Evolutionary conservation across 495 filamentous ascomycete species (phyloP), one percentile per base, ranked within the genome.

Genomic region (Podospora australis): DNA sequence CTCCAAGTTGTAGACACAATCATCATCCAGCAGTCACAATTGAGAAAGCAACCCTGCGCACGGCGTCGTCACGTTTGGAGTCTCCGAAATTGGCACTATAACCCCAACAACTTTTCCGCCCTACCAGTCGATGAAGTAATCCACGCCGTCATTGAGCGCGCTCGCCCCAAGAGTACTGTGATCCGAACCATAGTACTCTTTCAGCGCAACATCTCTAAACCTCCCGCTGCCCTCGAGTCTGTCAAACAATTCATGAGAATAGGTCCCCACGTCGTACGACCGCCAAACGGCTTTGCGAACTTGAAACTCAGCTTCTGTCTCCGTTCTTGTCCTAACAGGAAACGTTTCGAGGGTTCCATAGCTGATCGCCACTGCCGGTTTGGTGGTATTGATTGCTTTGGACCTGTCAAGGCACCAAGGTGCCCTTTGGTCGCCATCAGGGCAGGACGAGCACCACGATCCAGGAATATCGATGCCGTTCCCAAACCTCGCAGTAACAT

Each of bases 81-180:
- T n/a, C n/a, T n/a, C n/a, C n/a, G n/a, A n/a, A n/a, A n/a, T n/a
- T n/a, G n/a, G n/a, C n/a, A n/a, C n/a, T n/a, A n/a, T n/a, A n/a
- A n/a, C n/a, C n/a, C n/a, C n/a, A 35, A 35, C 13, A 35, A 13
- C 30, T 35, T 16, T 5, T 13, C 7, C 1, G 3, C 5, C 2
- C 26, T 47, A 55, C 52, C 56, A 58, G 29, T 55, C 52, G 9
- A 52, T 32, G 42, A 58, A 58, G 32, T 58, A 58, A 25, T 52
- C 49, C 17, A 58, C 44, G 28, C 56, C 56, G 24, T 58, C 56
- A n/a, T 35, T 50, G n/a, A 58, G 43, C 26, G 52, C 52, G 26
- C 36, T 52, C 24, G 52, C 52, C 1, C 36, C 52, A 3, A 55
- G 52, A 6, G 39, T 38, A 28, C 20, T 39, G 24, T 58, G 52